Percentiles rank a stretch among this genome's conserved stretches.
Conservation (phyloP, 192 early-diverging fungal genomes). For the Dimargaris verticillata region DNA sequence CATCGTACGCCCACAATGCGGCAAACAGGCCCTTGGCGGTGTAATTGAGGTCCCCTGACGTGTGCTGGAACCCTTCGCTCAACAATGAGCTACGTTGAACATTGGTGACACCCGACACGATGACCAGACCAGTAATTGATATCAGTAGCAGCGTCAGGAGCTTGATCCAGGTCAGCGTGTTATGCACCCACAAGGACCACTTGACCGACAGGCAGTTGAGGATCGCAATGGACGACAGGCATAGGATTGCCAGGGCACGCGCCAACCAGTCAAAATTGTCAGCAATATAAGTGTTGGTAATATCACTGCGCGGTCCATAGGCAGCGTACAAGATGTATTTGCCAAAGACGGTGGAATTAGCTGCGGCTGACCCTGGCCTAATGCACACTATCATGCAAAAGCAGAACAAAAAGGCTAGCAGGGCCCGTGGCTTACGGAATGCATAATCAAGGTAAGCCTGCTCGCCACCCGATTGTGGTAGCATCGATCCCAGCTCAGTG, state of each 20-base stretch:
- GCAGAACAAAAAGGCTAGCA: slow-evolving; percentile 36
- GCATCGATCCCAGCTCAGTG: slow-evolving; percentile 76
- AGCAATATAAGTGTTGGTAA: slow-evolving; percentile 13
- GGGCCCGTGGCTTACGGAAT: slow-evolving; percentile 27
- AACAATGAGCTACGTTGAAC: slow-evolving; percentile 22
- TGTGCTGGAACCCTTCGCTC: slow-evolving; percentile 44
- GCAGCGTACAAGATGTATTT: slow-evolving; percentile 38
- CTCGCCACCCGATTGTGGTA: slow-evolving; percentile 76
- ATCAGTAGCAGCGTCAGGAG: slow-evolving; percentile 49
- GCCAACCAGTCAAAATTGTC: slow-evolving; percentile 24
- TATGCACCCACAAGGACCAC: slow-evolving; percentile 49
- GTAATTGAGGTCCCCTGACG: slow-evolving; percentile 27
- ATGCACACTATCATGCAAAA: slow-evolving; percentile 32
- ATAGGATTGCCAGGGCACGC: slow-evolving; percentile 29
- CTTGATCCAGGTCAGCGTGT: slow-evolving; percentile 56
- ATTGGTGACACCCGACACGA: slow-evolving; percentile 34
- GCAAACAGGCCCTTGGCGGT: slow-evolving; percentile 33
- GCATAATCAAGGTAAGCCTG: slow-evolving; percentile 68
- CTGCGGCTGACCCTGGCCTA: slow-evolving; percentile 33
- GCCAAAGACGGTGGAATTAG: slow-evolving; percentile 30
- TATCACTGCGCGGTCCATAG: slow-evolving; percentile 1
- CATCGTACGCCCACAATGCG: slow-evolving; percentile 38
- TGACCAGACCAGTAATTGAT: slow-evolving; percentile 45
- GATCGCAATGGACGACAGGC: slow-evolving; percentile 38
- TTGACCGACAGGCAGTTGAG: slow-evolving; percentile 48